Base-by-base conservation (phyloP, 768 basidiomycete species). In the Lyophyllum semitale region DNA sequence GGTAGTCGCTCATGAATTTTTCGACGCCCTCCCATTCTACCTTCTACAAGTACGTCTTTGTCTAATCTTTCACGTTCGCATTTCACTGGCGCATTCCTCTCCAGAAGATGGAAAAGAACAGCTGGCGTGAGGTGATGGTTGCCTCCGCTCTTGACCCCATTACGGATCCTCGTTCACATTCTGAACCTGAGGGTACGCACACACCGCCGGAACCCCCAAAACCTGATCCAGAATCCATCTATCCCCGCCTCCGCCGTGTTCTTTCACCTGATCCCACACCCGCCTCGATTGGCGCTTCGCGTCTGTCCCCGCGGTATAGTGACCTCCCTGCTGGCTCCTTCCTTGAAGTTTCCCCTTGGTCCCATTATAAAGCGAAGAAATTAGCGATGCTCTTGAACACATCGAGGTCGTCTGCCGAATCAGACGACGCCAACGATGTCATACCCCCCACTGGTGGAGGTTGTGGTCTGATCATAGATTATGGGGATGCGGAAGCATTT, bases 1-100 rank as follows among this genome's bases (percentile, higher is more conserved):
- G 77, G 69, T 97, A 22, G 74, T 98, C 15, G 97, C 97, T 0
- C 95, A 99, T 70, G 97, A 98, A 66, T 96, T 98, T 73, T 98
- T 99, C 59, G 97, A 98, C 67, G 95, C 95, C 0, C 77, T 99
- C 41, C 96, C 97, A 0, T 86, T 98, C 44, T 92, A 97, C 69
- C 75, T 95, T 33, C 74, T 98, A 33, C 86, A 96, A 77, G 95
- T 93, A 59, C 11, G 77, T 66, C 12, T 42, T 18, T 26, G 18
- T 20, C 18, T 1, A 12, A 38, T 5, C 37, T 44, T 35, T 43
- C 5, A n/a, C 30, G 20, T 13, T 43, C 38, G 17, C 29, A 27
- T 35, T 7, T 45, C 23, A 8, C 45, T 54, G 3, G 43, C 17
- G 6, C 8, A 23, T 30, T 17, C 30, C 18, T 20, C 17, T 13